Conservation (phyloP, 164 flowering plant species). For the grape (Vitis vinifera) region ASM3070453v1 NC_081821.1:11354501-11355000, state of each 20-base stretch:
- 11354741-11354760: slow-evolving; percentile 11
- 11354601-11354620: slow-evolving; percentile 6
- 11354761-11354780: slow-evolving; percentile 7
- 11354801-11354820: slow-evolving; percentile 35
- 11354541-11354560: background rate
- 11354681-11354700: slow-evolving; percentile 20
- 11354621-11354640: slow-evolving; percentile 21
- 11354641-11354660: slow-evolving; percentile 15
- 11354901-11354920: slow-evolving; percentile 60
- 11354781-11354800: background rate
- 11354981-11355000: slow-evolving; percentile 54
- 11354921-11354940: slow-evolving; percentile 77
- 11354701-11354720: slow-evolving; percentile 14
- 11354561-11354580: background rate
- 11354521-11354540: background rate
- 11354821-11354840: slow-evolving; percentile 65
- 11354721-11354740: slow-evolving; percentile 14
- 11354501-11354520: too few relatives aligned
- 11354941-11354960: slow-evolving; percentile 84
- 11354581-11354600: background rate
- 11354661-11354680: slow-evolving; percentile 19
- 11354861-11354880: slow-evolving; percentile 72
- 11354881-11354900: slow-evolving; percentile 71
- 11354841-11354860: slow-evolving; percentile 78
- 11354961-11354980: slow-evolving; percentile 62